phyloP scores from a whole-genome alignment of 2,329 filamentous ascomycete genomes.

The Diaporthe ampelina region DNA sequence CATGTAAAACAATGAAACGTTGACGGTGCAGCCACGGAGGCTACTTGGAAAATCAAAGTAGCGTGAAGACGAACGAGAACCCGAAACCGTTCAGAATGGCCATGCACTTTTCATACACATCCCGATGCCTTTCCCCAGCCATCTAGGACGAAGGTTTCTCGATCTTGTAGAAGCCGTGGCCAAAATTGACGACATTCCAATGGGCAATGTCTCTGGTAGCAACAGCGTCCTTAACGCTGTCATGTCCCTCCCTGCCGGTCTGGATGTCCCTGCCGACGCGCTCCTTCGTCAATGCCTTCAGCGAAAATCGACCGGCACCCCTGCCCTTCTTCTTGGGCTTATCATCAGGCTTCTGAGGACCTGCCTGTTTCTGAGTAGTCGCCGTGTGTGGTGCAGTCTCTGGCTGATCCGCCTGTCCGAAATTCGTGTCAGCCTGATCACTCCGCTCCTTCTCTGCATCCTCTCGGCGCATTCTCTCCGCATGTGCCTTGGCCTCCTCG shows the following conservation, averaged over 20 bases:
- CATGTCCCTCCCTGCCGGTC: conserved; percentile 23
- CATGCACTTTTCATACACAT: background rate
- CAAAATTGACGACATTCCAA: conserved; percentile 32
- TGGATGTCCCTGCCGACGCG: conserved; percentile 31
- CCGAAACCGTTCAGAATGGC: no score
- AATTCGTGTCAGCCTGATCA: no score
- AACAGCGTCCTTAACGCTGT: conserved; percentile 34
- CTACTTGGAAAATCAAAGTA: background rate
- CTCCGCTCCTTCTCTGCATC: background rate
- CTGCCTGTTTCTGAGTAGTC: background rate
- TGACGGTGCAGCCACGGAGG: no score
- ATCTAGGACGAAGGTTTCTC: background rate
- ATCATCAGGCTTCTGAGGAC: background rate
- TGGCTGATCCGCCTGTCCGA: no score
- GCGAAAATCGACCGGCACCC: conserved; percentile 23
- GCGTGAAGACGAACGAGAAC: background rate
- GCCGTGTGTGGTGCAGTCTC: background rate
- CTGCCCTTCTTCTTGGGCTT: conserved; percentile 15
- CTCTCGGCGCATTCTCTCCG: background rate
- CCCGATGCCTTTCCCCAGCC: no score
- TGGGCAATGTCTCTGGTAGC: conserved; percentile 30
- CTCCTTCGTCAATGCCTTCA: conserved; percentile 25
- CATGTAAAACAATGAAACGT: background rate
- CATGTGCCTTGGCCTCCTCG: conserved; percentile 27
- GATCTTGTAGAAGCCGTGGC: conserved; percentile 19